These are phyloP conservation scores for Ilex paraguariensis DNA, from an alignment of 305 asterid species.

Conservation along the genomic window DNA sequence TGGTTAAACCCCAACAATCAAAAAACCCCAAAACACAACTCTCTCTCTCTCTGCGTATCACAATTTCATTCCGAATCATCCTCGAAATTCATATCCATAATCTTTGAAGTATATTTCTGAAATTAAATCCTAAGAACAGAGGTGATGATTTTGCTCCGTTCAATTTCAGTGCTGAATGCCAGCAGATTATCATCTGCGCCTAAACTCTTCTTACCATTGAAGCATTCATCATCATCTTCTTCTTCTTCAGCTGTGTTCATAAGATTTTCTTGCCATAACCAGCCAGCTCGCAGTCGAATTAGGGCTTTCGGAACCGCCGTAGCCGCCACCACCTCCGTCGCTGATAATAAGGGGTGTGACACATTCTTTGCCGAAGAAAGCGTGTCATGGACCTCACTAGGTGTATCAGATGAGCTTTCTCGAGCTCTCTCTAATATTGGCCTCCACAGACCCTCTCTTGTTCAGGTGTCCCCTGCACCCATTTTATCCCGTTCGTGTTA, in stretches of 20 bases:
- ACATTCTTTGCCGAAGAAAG: conserved; percentile 73
- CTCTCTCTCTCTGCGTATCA: too few relatives aligned
- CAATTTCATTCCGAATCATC: too few relatives aligned
- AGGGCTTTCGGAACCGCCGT: conserved; percentile 47
- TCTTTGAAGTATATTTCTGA: not conserved
- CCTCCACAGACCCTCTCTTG: conserved; percentile 71
- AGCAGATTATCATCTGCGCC: conserved; percentile 38
- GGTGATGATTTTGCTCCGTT: conserved; percentile 39
- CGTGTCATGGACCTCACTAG: conserved; percentile 79
- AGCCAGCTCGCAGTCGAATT: conserved; percentile 21
- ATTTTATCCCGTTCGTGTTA: too few relatives aligned
- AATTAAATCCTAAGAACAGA: not conserved
- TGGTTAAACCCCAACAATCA: too few relatives aligned
- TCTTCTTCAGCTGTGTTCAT: conserved; percentile 22
- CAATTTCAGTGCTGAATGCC: conserved; percentile 35
- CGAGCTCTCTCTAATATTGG: conserved; percentile 58
- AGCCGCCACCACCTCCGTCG: conserved; percentile 19
- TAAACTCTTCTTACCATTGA: conserved; percentile 20
- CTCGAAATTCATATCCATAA: too few relatives aligned
- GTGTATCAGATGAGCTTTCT: conserved; percentile 62
- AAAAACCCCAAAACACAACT: too few relatives aligned
- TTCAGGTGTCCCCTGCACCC: conserved; percentile 49
- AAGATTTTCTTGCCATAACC: conserved; percentile 12
- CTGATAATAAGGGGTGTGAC: conserved; percentile 33
- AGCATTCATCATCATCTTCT: conserved; percentile 17